Conservation (phyloP, 2,329 filamentous ascomycete species). For the Annulohypoxylon truncatum region DNA sequence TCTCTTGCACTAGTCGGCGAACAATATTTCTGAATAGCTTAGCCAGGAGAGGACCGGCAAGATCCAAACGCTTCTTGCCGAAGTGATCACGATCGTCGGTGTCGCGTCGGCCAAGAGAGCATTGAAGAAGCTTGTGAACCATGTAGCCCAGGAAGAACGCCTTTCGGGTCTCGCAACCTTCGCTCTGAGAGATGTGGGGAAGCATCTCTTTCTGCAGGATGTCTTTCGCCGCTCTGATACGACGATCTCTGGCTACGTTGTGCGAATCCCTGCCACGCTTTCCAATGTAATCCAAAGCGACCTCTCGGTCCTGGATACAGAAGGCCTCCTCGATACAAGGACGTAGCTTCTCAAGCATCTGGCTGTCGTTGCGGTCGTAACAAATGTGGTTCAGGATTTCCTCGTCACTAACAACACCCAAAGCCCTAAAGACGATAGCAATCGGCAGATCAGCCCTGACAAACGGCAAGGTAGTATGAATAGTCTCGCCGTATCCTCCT, state of each 20-base stretch:
- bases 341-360: conserved; percentile 97
- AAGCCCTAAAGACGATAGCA: conserved; percentile 92
- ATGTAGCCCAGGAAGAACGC: conserved; percentile 99
- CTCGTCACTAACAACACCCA: conserved; percentile 96
- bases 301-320: conserved; percentile 93
- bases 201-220: conserved; percentile 97
- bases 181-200: conserved; percentile 94
- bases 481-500: conserved; percentile 85
- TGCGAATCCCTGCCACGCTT: conserved; percentile 83
- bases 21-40: conserved; percentile 95
- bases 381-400: conserved; percentile 98
- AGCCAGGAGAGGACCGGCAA: conserved; percentile 93
- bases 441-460: conserved; percentile 95
- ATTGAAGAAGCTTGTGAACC: conserved; percentile 95
- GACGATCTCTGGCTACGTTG: conserved; percentile 83
- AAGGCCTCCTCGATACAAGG: conserved; percentile 98
- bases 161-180: conserved; percentile 94
- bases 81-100: conserved; percentile 99
- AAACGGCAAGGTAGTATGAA: conserved; percentile 91
- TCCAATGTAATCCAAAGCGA: conserved; percentile 94
- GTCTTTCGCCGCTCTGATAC: conserved; percentile 91
- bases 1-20: conserved; percentile 88
- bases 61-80: conserved; percentile 96
- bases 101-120: conserved; percentile 90
- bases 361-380: conserved; percentile 92